Base-by-base conservation (phyloP, 2,329 filamentous ascomycete species). In the Tolypocladium paradoxum region DNA sequence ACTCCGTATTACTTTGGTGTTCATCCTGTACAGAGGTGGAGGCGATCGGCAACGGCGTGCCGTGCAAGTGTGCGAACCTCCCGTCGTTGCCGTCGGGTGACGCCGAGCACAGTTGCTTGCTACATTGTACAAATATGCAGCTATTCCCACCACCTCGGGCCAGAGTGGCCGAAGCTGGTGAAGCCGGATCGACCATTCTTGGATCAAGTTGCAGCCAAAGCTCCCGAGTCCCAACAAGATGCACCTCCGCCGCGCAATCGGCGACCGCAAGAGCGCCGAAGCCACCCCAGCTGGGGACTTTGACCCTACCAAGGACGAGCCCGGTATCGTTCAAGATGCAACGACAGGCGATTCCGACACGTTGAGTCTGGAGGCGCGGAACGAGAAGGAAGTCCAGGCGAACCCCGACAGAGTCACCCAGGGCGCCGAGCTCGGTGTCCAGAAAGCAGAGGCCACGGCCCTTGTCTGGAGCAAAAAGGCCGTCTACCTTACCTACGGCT, bases 391-490 rank as follows among this genome's bases (percentile, higher is more conserved):
- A 11, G 8, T 49, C 34, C n/a, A 49, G 48, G 20, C 35, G 14
- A 5, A 49, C 16, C 48, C 48, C 20, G 34, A 49, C 33, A 33
- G 24, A 1, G 48, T 49, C 22, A 49, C 48, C 34, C 34, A 31
- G 6, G 56, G 61, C 29, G 61, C 61, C 29, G 63, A 71, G 57
- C 55, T 62, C n/a, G 69, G 72, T 51, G 69, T 73, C 33, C 65
- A 66, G 53, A 62, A 68, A 33, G 67, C 73, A 35, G 67, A 76
- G 54, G 71, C 70, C 27, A 64, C 68, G 34, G 70, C 72, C 5
- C 59, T 62, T 6, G 64, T 68, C n/a, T 76, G 71, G 60, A 68
- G 69, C 1, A 69, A 61, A 37, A 59, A 61, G 3, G 63, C 70
- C 29, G 62, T 77, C 18, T 62, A 70, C 7, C 47, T 61, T 22